These are phyloP conservation scores for Cordyceps tenuipes DNA, from an alignment of 2,329 filamentous ascomycete genomes.

Conservation along the genomic window DNA sequence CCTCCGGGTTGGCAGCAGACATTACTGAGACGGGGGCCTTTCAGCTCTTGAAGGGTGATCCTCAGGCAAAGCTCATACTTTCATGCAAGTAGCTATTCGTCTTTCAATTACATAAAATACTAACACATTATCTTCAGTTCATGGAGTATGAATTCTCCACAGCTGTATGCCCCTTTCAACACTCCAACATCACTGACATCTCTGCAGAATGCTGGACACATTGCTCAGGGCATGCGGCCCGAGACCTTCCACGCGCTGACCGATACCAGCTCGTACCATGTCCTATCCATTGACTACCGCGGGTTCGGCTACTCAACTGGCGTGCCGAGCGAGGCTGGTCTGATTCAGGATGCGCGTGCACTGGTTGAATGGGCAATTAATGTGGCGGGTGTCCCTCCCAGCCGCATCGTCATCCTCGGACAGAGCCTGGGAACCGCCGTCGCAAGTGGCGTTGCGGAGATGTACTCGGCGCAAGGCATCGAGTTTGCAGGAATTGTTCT, in stretches of 20 bases:
- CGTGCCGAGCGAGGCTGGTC: constrained; percentile 67
- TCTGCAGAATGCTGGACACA: constrained; percentile 69
- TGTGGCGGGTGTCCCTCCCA: constrained; percentile 54
- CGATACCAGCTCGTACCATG: constrained; percentile 64
- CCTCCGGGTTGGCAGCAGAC: constrained; percentile 41
- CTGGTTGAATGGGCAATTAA: constrained; percentile 65
- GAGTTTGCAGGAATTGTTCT: constrained; percentile 76
- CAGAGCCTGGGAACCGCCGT: constrained; percentile 88
- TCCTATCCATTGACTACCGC: constrained; percentile 85
- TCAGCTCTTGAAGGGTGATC: constrained; percentile 52
- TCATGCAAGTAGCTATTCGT: constrained; percentile 41
- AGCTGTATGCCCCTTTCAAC: too few relatives aligned
- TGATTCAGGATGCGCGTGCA: constrained; percentile 71
- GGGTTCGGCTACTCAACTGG: constrained; percentile 79
- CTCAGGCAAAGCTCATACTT: constrained; percentile 54
- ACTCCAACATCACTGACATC: constrained; percentile 13
- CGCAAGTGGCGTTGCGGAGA: constrained; percentile 63
- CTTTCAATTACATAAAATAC: not conserved
- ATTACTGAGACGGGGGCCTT: constrained; percentile 52
- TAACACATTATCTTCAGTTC: constrained; percentile 32
- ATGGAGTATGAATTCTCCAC: constrained; percentile 40
- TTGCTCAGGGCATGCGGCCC: constrained; percentile 71
- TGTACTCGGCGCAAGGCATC: constrained; percentile 51
- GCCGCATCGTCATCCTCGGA: constrained; percentile 71
- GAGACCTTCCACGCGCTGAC: constrained; percentile 70